Evolutionary conservation across 441 rosid species (phyloP).

Genomic region (Geranium incanum): DNA sequence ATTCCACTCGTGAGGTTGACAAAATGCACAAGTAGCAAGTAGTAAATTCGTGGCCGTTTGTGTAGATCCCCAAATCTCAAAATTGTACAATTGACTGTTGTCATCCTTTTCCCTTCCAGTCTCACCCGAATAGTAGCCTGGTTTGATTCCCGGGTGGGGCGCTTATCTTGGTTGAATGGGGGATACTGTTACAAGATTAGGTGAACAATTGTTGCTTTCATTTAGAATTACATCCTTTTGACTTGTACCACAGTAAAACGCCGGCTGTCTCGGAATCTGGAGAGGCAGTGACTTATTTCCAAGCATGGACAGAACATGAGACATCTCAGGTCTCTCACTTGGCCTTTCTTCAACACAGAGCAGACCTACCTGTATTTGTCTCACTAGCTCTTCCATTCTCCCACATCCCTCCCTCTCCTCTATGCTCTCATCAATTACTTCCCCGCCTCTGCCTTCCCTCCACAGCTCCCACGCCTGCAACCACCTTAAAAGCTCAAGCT

Average conservation of each 20-base stretch:
- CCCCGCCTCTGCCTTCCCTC: background rate
- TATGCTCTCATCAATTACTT: background rate
- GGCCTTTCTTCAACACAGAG: conserved; percentile 5
- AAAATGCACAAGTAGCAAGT: too few species aligned
- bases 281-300: background rate
- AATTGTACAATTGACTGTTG: too few species aligned
- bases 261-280: background rate
- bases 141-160: too few species aligned
- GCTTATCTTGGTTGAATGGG: background rate
- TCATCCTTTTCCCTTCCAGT: too few species aligned
- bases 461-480: conserved; percentile 4
- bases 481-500: too few species aligned
- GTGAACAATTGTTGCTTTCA: background rate
- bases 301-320: background rate
- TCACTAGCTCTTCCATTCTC: background rate
- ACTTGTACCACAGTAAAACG: background rate
- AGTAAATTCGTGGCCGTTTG: too few species aligned
- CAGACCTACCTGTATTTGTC: background rate
- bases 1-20: too few species aligned
- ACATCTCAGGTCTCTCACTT: background rate
- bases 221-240: background rate
- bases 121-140: too few species aligned
- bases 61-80: too few species aligned
- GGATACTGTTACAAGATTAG: background rate
- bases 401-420: background rate